Evolutionary conservation across 176 grass and related monocot species (phyloP).

Genomic region (Eleusine indica): DNA sequence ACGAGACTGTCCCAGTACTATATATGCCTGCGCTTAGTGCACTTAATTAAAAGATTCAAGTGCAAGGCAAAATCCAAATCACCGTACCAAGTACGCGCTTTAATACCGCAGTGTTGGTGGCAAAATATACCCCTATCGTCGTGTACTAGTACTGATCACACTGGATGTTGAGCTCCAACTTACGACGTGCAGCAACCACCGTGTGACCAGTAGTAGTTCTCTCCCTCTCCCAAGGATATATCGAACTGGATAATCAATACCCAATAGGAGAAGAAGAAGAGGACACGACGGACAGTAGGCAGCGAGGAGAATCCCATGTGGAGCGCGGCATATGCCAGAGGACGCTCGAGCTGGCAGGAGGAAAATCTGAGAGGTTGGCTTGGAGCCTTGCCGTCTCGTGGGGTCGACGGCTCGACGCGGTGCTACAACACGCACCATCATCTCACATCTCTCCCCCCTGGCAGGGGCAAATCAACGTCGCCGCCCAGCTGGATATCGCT

Average conservation of each 20-base stretch:
- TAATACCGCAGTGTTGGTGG: background rate
- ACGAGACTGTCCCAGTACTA: background rate
- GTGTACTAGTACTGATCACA: background rate
- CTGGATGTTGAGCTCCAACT: no score
- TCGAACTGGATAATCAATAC: background rate
- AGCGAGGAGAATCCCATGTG: slow-evolving; percentile 27
- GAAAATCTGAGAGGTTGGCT: slow-evolving; percentile 1
- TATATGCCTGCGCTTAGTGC: background rate
- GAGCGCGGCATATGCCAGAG: background rate
- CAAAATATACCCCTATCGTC: background rate
- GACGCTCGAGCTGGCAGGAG: slow-evolving; percentile 22
- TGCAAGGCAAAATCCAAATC: background rate
- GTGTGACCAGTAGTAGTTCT: background rate
- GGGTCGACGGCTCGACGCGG: background rate
- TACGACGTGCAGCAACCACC: no score
- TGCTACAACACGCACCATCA: background rate
- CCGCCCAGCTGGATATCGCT: slow-evolving; percentile 1
- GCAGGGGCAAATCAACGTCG: slow-evolving; percentile 2
- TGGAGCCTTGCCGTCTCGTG: slow-evolving; percentile 8
- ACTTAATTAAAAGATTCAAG: background rate
- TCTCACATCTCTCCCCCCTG: background rate
- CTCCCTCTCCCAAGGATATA: no score
- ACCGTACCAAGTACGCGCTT: background rate
- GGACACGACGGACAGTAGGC: background rate
- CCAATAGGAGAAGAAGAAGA: background rate